phyloP scores from a whole-genome alignment of 345 rosid species.

The Murraya koenigii region DNA sequence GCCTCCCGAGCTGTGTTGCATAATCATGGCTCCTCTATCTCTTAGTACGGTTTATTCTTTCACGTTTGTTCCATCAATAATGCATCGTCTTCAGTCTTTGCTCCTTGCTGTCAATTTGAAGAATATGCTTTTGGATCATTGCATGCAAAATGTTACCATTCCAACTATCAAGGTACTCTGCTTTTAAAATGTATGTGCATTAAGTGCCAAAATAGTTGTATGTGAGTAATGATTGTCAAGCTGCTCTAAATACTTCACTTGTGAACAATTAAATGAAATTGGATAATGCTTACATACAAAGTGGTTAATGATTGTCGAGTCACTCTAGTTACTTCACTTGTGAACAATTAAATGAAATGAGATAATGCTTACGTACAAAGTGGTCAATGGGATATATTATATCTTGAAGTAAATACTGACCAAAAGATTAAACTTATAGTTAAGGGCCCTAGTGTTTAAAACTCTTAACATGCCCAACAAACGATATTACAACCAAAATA shows the following conservation, averaged over 20 bases:
- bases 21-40: conserved; percentile 66
- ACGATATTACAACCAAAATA: no score
- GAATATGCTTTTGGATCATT: conserved; percentile 43
- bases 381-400: not conserved
- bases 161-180: conserved; percentile 69
- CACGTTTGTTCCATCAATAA: conserved; percentile 67
- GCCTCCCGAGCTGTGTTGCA: conserved; percentile 83
- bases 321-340: not conserved
- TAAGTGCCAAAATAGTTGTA: not conserved
- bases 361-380: not conserved
- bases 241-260: not conserved
- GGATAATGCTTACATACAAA: not conserved
- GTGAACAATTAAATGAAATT: not conserved
- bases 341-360: not conserved
- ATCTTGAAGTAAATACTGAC: no score
- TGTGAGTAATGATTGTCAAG: not conserved
- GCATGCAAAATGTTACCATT: conserved; percentile 40
- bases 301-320: not conserved
- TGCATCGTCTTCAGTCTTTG: conserved; percentile 78
- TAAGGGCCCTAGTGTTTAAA: no score
- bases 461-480: no score
- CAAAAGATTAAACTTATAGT: no score
- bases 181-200: not conserved
- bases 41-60: conserved; percentile 64
- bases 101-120: conserved; percentile 67